Conservation (phyloP, 192 early-diverging fungal genomes). For the Gaertneriomyces sp. region DNA sequence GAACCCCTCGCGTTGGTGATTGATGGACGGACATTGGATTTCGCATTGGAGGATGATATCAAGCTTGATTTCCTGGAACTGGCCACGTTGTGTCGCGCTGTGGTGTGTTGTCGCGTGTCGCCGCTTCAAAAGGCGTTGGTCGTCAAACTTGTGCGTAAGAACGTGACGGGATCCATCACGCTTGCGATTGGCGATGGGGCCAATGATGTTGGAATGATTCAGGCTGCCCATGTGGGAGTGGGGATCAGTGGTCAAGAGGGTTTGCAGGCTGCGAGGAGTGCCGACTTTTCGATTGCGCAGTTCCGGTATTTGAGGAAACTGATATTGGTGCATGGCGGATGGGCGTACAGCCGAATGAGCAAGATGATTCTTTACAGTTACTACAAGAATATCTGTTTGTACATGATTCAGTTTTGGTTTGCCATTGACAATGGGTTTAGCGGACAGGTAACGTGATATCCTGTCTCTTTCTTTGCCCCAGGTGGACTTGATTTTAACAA, state of each 20-base stretch:
- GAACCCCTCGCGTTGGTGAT: constrained; percentile 86
- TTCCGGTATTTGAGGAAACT: constrained; percentile 93
- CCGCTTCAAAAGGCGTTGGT: constrained; percentile 98
- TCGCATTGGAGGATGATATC: constrained; percentile 79
- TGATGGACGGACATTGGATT: constrained; percentile 87
- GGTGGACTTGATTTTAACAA: background rate
- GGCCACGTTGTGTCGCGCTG: constrained; percentile 88
- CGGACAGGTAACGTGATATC: constrained; percentile 53
- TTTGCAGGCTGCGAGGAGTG: constrained; percentile 90
- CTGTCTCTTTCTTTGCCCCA: background rate
- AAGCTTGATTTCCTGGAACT: constrained; percentile 75
- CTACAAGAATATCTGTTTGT: constrained; percentile 99
- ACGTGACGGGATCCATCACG: constrained; percentile 73
- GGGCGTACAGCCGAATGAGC: constrained; percentile 92
- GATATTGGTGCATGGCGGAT: constrained; percentile 94
- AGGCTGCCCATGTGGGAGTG: constrained; percentile 96
- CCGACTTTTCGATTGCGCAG: constrained; percentile 97
- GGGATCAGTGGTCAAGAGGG: constrained; percentile 97
- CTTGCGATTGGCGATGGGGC: constrained; percentile 98
- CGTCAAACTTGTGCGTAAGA: constrained; percentile 91
- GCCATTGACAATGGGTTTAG: constrained; percentile 95
- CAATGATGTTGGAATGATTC: constrained; percentile 99
- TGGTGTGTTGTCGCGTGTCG: constrained; percentile 96
- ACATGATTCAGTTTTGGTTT: constrained; percentile 97
- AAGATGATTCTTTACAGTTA: constrained; percentile 97